These are phyloP conservation scores for Trichoderma sp. DNA, from an alignment of 2,329 filamentous ascomycete species.

Conservation along the genomic window DNA sequence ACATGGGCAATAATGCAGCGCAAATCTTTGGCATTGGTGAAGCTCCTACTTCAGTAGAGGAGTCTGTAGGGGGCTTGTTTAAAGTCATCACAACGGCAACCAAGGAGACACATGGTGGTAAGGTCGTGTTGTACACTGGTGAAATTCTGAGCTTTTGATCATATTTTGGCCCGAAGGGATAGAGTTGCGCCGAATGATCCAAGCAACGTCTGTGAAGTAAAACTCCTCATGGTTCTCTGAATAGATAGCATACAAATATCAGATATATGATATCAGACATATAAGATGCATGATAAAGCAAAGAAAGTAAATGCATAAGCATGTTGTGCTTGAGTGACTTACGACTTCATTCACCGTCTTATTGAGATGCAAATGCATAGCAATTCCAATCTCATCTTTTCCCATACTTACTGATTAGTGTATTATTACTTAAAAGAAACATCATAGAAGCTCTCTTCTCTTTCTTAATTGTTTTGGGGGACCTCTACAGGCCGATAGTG, in stretches of 20 bases:
- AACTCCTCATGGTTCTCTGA: not conserved
- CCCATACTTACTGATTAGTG: not conserved
- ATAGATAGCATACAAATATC: not conserved
- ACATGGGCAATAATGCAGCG: constrained; percentile 32
- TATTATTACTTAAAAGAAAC: not conserved
- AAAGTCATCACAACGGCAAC: constrained; percentile 35
- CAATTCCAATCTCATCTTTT: not conserved
- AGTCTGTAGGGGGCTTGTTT: constrained; percentile 34
- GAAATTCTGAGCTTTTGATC: not conserved
- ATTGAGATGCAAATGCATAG: not conserved
- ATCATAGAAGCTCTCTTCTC: not conserved
- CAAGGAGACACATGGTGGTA: constrained; percentile 8
- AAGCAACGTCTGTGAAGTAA: not conserved
- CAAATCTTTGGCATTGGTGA: constrained; percentile 31
- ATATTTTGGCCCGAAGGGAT: not conserved
- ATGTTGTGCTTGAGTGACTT: not conserved
- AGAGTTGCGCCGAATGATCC: not conserved
- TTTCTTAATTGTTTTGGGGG: not conserved
- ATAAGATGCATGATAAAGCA: not conserved
- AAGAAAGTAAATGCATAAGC: not conserved
- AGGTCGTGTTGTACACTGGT: not conserved
- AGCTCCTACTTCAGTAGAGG: constrained; percentile 30
- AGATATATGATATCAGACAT: not conserved
- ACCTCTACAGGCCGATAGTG: not conserved
- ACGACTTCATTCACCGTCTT: not conserved